Conservation (phyloP, 2,329 filamentous ascomycete species). For the Ophiocordyceps robertsii region DNA sequence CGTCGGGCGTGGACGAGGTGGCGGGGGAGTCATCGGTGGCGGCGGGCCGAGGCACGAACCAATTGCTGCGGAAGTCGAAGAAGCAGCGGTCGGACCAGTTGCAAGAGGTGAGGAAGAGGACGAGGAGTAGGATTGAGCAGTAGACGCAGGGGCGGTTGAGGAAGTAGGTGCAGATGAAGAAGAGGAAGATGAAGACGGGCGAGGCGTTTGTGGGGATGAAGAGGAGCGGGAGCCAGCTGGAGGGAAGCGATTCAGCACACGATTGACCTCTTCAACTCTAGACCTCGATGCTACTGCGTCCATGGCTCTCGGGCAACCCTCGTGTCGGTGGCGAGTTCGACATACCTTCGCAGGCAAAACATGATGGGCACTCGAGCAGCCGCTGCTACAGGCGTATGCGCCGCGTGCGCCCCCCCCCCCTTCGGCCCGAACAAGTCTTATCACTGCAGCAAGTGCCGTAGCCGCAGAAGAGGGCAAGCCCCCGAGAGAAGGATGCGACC, state of each 20-base stretch:
- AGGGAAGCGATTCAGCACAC: background rate
- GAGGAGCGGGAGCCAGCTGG: constrained; percentile 72
- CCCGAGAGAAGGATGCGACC: too few relatives aligned
- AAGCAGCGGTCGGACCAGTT: constrained; percentile 85
- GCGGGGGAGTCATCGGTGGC: constrained; percentile 11
- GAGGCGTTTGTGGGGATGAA: constrained; percentile 81
- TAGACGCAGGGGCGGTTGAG: constrained; percentile 95
- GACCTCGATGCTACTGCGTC: background rate
- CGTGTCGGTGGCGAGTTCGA: background rate
- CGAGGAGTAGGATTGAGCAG: constrained; percentile 88
- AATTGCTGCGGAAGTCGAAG: constrained; percentile 84
- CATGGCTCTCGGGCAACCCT: background rate
- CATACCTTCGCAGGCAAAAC: constrained; percentile 50
- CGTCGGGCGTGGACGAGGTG: too few relatives aligned
- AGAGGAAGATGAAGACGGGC: constrained; percentile 73
- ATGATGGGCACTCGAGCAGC: constrained; percentile 18
- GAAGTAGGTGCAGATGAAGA: constrained; percentile 88
- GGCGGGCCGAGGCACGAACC: constrained; percentile 68
- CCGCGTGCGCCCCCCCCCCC: too few relatives aligned
- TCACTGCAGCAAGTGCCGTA: too few relatives aligned
- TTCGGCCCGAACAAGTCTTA: too few relatives aligned
- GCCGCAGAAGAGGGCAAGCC: too few relatives aligned
- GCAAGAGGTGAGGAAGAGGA: constrained; percentile 85
- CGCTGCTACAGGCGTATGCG: too few relatives aligned
- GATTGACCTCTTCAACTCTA: too few relatives aligned